Base-by-base conservation (phyloP, 768 basidiomycete genomes). In the Vishniacozyma victoriae region DNA sequence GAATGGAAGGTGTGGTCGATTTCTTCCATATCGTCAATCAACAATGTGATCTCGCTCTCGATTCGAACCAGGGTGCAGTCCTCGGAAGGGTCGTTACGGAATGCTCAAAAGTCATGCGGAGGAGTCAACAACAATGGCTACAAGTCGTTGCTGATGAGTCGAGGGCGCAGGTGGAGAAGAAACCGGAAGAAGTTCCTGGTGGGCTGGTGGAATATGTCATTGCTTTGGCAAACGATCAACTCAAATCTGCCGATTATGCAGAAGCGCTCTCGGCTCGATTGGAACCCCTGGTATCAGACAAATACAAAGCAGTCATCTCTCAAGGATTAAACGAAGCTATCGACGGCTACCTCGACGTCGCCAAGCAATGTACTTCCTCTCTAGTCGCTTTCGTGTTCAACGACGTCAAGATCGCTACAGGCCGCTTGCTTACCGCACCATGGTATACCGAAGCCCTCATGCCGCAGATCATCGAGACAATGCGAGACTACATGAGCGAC, bases 301-400 rank as follows among this genome's bases (percentile, higher is more conserved):
- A 96, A 74, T 97, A 97, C 72, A 78, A 84, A 36, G 77, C 75
- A 13, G 77, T 80, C 4, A 93, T 97, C 62, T 83, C 80, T 57
- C 88, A 90, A 62, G 80, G 82, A 36, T 76, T 97, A 43, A 96
- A 95, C 75, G 86, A 93, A 55, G 91, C 92, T 26, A 96, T 97
- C 58, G 93, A 99, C 68, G 95, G 95, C 3, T 97, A 92, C 72
- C 80, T 97, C 54, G 95, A 99, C 72, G 89, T 97, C 31, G 92
- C 92, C 44, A 97, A 97, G 77, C 88, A 87, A 70, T 97, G 92
- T 76, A 90, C 86, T 18, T 87, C 93, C 61, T 85, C 86, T 0
- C 80, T 99, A 48, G 91, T 99, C 64, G 86, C 87, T 60, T 82
- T 93, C 62, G 84, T 97, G 61, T 90, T 95, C 77, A 87, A 95